Evolutionary conservation across 2,329 filamentous ascomycete species (phyloP), one percentile per base, ranked within the genome.

Genomic region (Colletotrichum shisoi): DNA sequence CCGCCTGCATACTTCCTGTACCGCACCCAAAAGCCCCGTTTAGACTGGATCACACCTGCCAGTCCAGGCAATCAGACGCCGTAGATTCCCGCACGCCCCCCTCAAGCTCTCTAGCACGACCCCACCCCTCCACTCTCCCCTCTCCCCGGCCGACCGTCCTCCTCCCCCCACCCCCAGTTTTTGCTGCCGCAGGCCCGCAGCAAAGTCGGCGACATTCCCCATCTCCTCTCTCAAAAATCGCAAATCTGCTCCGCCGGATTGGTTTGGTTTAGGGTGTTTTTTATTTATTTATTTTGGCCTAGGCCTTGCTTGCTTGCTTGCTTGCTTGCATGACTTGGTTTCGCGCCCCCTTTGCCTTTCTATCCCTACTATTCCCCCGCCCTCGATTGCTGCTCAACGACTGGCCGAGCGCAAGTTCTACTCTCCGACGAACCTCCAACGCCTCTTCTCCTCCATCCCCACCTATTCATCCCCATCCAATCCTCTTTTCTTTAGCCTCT

Each of bases 141-240:
- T 65, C 62, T 65, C 65, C 62, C 56, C 65, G 65, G 51, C 56
- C 49, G 65, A 45, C 54, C 40, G 27, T 49, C 57, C 11, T 34
- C 51, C 57, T 60, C 45, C 62, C 62, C 27, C 56, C 57, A 57
- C 57, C 66, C 66, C 62, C 66, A 68, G 66, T 67, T 64, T 66
- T 67, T 67, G 51, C 64, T 67, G 54, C 64, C 56, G 54, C n/a
- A n/a, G n/a, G n/a, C n/a, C n/a, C n/a, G n/a, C n/a, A 57, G 31
- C 42, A 46, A 34, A 57, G 54, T 56, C 64, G 53, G 64, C 64
- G 64, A 67, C 64, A 44, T 67, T 67, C 64, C 61, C 64, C 54
- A 60, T 67, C 64, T 67, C 61, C 54, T 54, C 62, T 51, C 62
- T 51, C 42, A 27, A 44, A 44, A 63, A 67, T 67, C 64, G 62